These are phyloP conservation scores for Gracilaria caudata DNA, from an alignment of 23 red algal species.

Conservation along the genomic window DNA sequence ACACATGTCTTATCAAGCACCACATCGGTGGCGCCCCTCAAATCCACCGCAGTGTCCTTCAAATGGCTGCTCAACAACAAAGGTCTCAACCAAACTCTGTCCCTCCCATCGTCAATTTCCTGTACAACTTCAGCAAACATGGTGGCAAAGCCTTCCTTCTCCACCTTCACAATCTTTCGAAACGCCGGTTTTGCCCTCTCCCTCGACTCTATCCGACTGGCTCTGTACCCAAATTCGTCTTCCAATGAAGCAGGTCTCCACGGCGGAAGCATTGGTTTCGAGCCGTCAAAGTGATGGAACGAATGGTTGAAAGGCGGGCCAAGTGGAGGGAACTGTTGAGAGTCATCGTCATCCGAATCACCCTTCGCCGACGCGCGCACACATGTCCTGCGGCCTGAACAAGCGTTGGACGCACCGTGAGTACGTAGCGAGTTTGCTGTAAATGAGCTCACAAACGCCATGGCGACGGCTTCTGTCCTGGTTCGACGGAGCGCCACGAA, in stretches of 20 bases:
- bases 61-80: slow-evolving; percentile 31
- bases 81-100: slow-evolving; percentile 50
- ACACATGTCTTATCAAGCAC: slow-evolving; percentile 43
- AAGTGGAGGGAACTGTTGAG: neutral
- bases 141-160: slow-evolving; percentile 25
- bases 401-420: neutral
- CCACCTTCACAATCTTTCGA: slow-evolving; percentile 36
- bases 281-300: slow-evolving; percentile 54
- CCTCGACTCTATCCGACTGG: slow-evolving; percentile 13
- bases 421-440: neutral
- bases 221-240: slow-evolving; percentile 41
- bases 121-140: slow-evolving; percentile 62
- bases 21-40: slow-evolving; percentile 54
- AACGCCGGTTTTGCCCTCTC: neutral
- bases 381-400: neutral
- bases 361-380: neutral
- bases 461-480: neutral
- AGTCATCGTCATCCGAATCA: neutral
- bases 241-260: slow-evolving; percentile 50
- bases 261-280: slow-evolving; percentile 47
- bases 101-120: slow-evolving; percentile 13
- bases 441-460: slow-evolving; percentile 22
- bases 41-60: slow-evolving; percentile 34
- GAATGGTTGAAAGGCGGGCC: slow-evolving; percentile 7
- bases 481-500: neutral